phyloP scores from a whole-genome alignment of 345 rosid genomes.

The Bretschneidera sinensis region DNA sequence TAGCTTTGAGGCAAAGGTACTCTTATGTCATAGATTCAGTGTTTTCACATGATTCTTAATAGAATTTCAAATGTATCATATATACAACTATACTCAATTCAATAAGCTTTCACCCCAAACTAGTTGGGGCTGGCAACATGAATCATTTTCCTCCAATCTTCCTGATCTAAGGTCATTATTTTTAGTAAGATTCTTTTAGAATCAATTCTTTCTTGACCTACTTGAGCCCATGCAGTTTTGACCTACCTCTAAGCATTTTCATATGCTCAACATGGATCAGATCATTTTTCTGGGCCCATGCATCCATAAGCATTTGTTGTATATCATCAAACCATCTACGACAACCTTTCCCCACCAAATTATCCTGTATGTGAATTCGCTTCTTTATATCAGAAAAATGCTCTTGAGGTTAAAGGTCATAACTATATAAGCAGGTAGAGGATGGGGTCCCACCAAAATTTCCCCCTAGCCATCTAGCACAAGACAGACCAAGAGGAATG shows the following conservation, averaged over 20 bases:
- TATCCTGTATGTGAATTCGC: background rate
- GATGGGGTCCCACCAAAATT: too few species aligned
- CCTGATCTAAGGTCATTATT: too few species aligned
- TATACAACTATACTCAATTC: too few species aligned
- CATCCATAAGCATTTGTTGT: background rate
- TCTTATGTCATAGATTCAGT: background rate
- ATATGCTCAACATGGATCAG: background rate
- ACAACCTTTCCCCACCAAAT: background rate
- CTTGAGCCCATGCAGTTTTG: too few species aligned
- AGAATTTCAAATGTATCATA: background rate
- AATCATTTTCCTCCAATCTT: background rate
- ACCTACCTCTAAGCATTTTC: too few species aligned
- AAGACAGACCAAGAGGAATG: too few species aligned
- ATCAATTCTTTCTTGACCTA: background rate
- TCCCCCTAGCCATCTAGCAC: too few species aligned
- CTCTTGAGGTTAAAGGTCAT: background rate
- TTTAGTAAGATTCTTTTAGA: background rate
- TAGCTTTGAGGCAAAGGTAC: constrained; percentile 76
- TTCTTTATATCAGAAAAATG: background rate
- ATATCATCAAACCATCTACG: too few species aligned
- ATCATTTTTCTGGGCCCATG: background rate
- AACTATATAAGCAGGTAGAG: too few species aligned
- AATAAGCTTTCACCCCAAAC: background rate
- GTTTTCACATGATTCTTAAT: too few species aligned
- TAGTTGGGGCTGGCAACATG: background rate